Evolutionary conservation across 176 grass and related monocot genomes (phyloP).

Genomic region (Tuctoria greenei): DNA sequence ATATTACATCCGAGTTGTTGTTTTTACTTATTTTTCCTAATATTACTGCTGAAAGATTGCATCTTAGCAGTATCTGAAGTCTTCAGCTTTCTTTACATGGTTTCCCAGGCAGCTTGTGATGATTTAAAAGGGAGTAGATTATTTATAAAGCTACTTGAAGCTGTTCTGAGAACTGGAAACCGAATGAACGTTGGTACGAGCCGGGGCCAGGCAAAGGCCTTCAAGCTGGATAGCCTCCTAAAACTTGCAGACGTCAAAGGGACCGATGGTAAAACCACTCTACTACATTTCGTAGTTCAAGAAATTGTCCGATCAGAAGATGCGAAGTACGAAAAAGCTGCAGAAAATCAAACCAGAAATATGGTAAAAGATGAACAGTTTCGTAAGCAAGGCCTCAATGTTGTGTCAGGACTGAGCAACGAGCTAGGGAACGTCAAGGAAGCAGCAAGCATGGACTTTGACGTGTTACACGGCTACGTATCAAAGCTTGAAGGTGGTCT

Average conservation of each 20-base stretch:
- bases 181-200: slow-evolving; percentile 91
- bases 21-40: neutral
- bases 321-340: slow-evolving; percentile 29
- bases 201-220: slow-evolving; percentile 74
- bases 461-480: slow-evolving; percentile 78
- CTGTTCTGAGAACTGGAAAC: slow-evolving; percentile 82
- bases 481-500: slow-evolving; percentile 77
- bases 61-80: neutral
- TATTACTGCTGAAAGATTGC: neutral
- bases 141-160: slow-evolving; percentile 89
- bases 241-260: slow-evolving; percentile 89
- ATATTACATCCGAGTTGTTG: neutral
- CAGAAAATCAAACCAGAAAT: slow-evolving; percentile 41
- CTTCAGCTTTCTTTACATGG: neutral
- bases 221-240: slow-evolving; percentile 91
- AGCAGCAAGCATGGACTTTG: slow-evolving; percentile 90
- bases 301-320: slow-evolving; percentile 85
- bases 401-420: slow-evolving; percentile 69
- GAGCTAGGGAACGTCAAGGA: slow-evolving; percentile 82
- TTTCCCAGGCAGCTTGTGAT: slow-evolving; percentile 74
- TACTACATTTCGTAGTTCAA: slow-evolving; percentile 89
- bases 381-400: slow-evolving; percentile 67
- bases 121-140: slow-evolving; percentile 82
- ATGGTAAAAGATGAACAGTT: slow-evolving; percentile 55
- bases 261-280: slow-evolving; percentile 74